A percentile compares a stretch with the other conserved stretches of the same genome.
Evolutionary conservation across 352 stramenopile species (phyloP).

Genomic region (Pythium plurisporium): DNA sequence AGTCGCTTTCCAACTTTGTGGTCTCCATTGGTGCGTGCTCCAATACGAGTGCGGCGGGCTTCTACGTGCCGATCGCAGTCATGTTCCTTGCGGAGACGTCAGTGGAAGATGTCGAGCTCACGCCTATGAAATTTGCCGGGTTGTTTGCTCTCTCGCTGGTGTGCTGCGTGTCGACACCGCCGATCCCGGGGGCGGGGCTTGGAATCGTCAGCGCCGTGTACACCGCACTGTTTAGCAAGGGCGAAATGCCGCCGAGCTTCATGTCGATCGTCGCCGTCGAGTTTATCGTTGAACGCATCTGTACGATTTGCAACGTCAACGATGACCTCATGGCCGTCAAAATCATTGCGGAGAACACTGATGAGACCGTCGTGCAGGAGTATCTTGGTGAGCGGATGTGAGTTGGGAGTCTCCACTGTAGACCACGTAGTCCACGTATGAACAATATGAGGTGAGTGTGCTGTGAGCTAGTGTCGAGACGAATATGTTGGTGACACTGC

Average conservation of each 20-base stretch:
- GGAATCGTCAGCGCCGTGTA: background rate
- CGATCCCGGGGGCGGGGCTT: slow-evolving; percentile 42
- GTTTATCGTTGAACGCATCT: slow-evolving; percentile 59
- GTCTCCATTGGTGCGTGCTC: slow-evolving; percentile 66
- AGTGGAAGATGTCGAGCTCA: slow-evolving; percentile 42
- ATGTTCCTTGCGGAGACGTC: slow-evolving; percentile 62
- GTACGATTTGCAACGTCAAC: slow-evolving; percentile 66
- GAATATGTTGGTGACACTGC: too few species aligned
- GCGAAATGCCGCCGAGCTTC: slow-evolving; percentile 36
- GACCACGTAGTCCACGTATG: too few species aligned
- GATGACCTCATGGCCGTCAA: slow-evolving; percentile 7
- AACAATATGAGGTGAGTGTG: too few species aligned
- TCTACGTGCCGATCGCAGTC: slow-evolving; percentile 55
- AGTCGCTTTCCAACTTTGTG: slow-evolving; percentile 67
- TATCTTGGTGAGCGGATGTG: slow-evolving; percentile 36
- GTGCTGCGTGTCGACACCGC: slow-evolving; percentile 39
- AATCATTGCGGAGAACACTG: slow-evolving; percentile 18
- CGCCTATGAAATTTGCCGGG: slow-evolving; percentile 32
- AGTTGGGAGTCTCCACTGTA: too few species aligned
- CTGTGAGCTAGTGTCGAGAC: too few species aligned
- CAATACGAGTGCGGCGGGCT: slow-evolving; percentile 50
- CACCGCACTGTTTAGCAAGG: slow-evolving; percentile 8
- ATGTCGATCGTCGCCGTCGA: slow-evolving; percentile 18
- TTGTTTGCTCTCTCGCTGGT: slow-evolving; percentile 56
- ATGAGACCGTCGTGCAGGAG: slow-evolving; percentile 1